Base-by-base conservation (phyloP, 805 yeast species). In the Suhomyces canberraensis region DNA sequence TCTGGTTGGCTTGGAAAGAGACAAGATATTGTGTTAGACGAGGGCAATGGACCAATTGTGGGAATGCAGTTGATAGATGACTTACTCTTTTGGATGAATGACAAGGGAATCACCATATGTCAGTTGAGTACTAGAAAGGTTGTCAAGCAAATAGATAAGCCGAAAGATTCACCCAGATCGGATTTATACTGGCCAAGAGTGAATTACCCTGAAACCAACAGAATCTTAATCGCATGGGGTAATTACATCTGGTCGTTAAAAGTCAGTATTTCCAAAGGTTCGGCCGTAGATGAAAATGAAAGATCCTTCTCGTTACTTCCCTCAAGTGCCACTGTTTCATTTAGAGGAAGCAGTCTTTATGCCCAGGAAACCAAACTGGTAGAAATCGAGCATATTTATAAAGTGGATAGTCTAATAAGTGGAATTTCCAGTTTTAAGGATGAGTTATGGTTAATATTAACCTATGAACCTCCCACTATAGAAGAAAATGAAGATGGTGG, bases 141-240 rank as follows among this genome's bases (percentile, higher is more conserved):
- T 7, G 61, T 90, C 3, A 56, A 71, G 16, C 69, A 67, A 16
- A 71, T 86, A 7, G 69, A 76, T 3, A 68, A 79, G 29, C 89
- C 93, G 0, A 54, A 60, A 11, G 73, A 70, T 27, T 64, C 61
- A 48, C 81, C 69, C 4, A 66, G 90, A 16, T 80, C 95, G 2
- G 96, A 88, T 46, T 59, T 90, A 25, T 87, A 83, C 49, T 81
- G 93, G 79, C 97, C 98, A 0, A 73, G 84, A 32, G 73, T 85
- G 3, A 78, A 77, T 39, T 71, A 72, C 36, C 78, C 81, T 0
- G 95, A 81, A 48, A 61, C 71, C 2, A 84, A 82, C 51, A 58
- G 85, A 42, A 64, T 88, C 8, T 58, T 85, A 1, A 71, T 93
- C 17, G 95, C 90, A 0, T 93, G 98, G 98, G 84, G 79, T 3